Conservation (phyloP, 208 protist genomes). For the Strigomonas culicis region DNA sequence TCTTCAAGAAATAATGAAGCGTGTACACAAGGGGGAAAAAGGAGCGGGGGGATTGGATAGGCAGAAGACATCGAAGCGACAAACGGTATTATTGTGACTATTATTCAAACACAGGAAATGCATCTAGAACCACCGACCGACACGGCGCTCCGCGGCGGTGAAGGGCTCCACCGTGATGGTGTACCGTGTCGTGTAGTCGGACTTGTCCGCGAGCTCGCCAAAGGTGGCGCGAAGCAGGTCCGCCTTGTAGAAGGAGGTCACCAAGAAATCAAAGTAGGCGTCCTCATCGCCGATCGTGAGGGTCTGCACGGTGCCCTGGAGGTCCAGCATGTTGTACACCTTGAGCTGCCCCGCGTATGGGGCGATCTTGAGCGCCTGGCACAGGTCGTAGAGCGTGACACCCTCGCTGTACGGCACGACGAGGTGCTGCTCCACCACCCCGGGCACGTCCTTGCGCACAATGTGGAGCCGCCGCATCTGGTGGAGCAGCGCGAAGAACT, state of each 20-base stretch:
- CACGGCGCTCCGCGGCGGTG: slow-evolving; percentile 46
- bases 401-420: slow-evolving; percentile 58
- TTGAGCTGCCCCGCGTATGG: slow-evolving; percentile 85
- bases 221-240: slow-evolving; percentile 58
- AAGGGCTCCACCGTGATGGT: slow-evolving; percentile 80
- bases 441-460: slow-evolving; percentile 53
- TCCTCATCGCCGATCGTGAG: slow-evolving; percentile 76
- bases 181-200: slow-evolving; percentile 75
- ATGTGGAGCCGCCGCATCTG: slow-evolving; percentile 84
- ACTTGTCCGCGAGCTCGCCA: slow-evolving; percentile 52
- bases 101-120: not conserved
- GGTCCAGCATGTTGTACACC: slow-evolving; percentile 77
- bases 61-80: too few species aligned
- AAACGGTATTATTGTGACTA: not conserved
- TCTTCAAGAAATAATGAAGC: too few species aligned
- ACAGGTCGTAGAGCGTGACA: slow-evolving; percentile 77
- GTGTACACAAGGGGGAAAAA: too few species aligned
- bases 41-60: too few species aligned
- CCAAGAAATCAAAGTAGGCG: slow-evolving; percentile 78
- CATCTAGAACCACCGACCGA: slow-evolving; percentile 76
- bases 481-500: slow-evolving; percentile 61
- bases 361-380: slow-evolving; percentile 42
- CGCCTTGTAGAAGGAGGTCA: slow-evolving; percentile 70
- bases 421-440: slow-evolving; percentile 26
- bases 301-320: slow-evolving; percentile 41